Percentiles rank a stretch among this genome's conserved stretches.
phyloP scores from a whole-genome alignment of 2,329 filamentous ascomycete species.

The Boeremia exigua region DNA sequence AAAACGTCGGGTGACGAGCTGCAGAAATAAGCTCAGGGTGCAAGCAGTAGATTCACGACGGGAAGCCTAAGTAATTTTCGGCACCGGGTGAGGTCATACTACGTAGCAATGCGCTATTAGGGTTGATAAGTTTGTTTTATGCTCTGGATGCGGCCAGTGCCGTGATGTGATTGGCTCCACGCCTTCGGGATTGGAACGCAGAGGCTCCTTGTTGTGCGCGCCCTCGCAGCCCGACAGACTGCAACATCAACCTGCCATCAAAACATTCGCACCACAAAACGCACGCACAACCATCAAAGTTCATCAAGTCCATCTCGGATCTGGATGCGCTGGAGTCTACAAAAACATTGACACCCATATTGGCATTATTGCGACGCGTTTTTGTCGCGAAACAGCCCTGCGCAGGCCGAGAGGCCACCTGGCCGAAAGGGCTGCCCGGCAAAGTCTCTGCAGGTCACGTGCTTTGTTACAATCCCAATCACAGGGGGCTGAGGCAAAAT shows the following conservation, averaged over 20 bases:
- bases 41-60: not conserved
- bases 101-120: not conserved
- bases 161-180: constrained; percentile 11
- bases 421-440: constrained; percentile 26
- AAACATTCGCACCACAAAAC: constrained; percentile 25
- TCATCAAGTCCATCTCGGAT: constrained; percentile 29
- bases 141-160: constrained; percentile 10
- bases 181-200: constrained; percentile 1
- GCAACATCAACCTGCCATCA: constrained; percentile 14
- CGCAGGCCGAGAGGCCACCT: constrained; percentile 31
- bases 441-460: constrained; percentile 39
- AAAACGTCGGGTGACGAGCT: not conserved
- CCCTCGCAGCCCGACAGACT: constrained; percentile 24
- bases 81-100: not conserved
- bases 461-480: constrained; percentile 14
- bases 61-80: not conserved
- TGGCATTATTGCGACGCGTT: constrained; percentile 37
- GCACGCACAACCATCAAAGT: constrained; percentile 27
- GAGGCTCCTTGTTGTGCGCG: constrained; percentile 20
- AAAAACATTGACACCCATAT: constrained; percentile 41
- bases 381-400: constrained; percentile 30
- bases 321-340: constrained; percentile 26
- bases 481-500: constrained; percentile 35
- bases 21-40: not conserved
- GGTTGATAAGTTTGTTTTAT: not conserved